Conservation (phyloP, 345 rosid species). For the Eucalyptus decipiens region DNA sequence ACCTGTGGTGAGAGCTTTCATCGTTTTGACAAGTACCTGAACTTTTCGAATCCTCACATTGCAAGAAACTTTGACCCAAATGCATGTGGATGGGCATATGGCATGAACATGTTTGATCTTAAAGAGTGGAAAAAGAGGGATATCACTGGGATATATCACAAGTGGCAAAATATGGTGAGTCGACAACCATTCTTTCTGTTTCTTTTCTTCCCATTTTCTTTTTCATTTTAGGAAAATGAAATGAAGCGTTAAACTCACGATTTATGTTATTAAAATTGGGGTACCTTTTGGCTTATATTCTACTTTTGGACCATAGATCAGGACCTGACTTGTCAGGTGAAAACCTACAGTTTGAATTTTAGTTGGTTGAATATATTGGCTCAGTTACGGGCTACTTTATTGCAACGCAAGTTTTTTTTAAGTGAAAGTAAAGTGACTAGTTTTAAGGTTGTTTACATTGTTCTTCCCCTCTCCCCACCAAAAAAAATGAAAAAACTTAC, state of each 20-base stretch:
- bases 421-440: neutral
- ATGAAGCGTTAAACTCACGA: neutral
- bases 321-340: neutral
- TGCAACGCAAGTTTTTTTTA: neutral
- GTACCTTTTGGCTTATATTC: neutral
- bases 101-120: conserved; percentile 95
- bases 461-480: neutral
- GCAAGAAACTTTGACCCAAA: conserved; percentile 83
- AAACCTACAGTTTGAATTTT: neutral
- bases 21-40: conserved; percentile 91
- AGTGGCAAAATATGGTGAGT: conserved; percentile 97
- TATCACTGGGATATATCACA: conserved; percentile 95
- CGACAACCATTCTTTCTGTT: neutral
- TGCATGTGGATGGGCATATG: conserved; percentile 99
- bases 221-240: neutral
- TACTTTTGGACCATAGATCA: neutral
- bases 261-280: neutral
- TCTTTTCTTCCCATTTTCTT: neutral
- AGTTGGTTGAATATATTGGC: neutral
- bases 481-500: neutral
- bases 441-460: neutral
- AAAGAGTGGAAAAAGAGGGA: conserved; percentile 90
- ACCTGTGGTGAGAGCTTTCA: conserved; percentile 99
- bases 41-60: conserved; percentile 90
- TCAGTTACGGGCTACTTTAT: neutral